Percentiles rank a stretch among this genome's conserved stretches.
Evolutionary conservation across 768 basidiomycete species (phyloP).

Genomic region (Rubroboletus pulcherrimus): DNA sequence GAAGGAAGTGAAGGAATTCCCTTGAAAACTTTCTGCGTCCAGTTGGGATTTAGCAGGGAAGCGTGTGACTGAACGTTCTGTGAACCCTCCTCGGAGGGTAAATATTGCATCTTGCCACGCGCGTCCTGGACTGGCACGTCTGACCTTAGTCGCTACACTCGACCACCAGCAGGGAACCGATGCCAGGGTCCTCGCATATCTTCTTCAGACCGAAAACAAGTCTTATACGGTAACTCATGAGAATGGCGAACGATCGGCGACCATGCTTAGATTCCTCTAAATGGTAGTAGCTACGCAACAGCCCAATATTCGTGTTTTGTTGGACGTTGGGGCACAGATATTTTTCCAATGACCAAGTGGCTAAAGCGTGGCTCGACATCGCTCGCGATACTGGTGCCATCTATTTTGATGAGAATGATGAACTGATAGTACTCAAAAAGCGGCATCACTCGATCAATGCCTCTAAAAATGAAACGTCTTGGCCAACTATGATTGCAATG

Average conservation of each 20-base stretch:
- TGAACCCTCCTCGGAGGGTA: too few relatives aligned
- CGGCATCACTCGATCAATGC: conserved; percentile 11
- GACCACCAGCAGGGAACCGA: conserved; percentile 36
- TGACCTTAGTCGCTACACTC: background rate
- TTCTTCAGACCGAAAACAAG: conserved; percentile 22
- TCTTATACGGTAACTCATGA: conserved; percentile 7
- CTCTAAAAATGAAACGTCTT: too few relatives aligned
- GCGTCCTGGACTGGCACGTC: too few relatives aligned
- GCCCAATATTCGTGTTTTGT: conserved; percentile 39
- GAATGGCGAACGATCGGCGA: background rate
- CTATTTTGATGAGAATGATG: conserved; percentile 28
- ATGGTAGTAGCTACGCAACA: conserved; percentile 32
- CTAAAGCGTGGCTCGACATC: conserved; percentile 36
- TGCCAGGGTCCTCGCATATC: conserved; percentile 32
- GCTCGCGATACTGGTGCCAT: conserved; percentile 17
- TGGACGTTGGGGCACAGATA: conserved; percentile 59
- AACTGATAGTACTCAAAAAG: conserved; percentile 26
- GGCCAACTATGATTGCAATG: too few relatives aligned
- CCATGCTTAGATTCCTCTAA: conserved; percentile 15
- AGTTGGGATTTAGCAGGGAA: conserved; percentile 36
- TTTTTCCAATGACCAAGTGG: conserved; percentile 39
- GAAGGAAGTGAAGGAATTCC: conserved; percentile 30
- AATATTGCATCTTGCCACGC: too few relatives aligned
- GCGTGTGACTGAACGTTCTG: background rate
- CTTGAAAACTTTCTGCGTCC: conserved; percentile 25